Evolutionary conservation across 2,329 filamentous ascomycete species (phyloP).

Genomic region (Penicillium brevicompactum): DNA sequence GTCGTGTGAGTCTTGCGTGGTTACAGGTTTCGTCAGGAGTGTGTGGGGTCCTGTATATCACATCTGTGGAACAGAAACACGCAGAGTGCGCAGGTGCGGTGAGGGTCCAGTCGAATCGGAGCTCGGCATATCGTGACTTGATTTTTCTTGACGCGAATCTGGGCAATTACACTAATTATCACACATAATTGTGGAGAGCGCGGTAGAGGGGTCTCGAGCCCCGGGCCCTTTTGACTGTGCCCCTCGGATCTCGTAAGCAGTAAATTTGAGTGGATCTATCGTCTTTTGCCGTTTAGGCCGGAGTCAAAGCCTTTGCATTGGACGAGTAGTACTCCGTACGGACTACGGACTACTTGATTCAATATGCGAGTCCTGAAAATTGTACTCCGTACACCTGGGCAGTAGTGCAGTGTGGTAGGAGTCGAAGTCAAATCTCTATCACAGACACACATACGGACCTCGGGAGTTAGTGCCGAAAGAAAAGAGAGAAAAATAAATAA

Average conservation of each 20-base stretch:
- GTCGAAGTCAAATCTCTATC: not conserved
- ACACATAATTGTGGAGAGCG: conserved; percentile 1
- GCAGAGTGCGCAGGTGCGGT: conserved; percentile 7
- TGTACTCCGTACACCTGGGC: not conserved
- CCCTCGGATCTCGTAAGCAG: not conserved
- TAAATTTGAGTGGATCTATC: not conserved
- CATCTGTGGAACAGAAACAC: conserved; percentile 4
- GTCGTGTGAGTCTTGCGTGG: not conserved
- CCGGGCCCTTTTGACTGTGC: not conserved
- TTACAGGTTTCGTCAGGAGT: not conserved
- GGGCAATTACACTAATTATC: not conserved
- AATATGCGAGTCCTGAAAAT: too few relatives aligned
- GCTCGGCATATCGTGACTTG: conserved; percentile 2
- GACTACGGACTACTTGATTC: not conserved
- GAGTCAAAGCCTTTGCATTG: not conserved
- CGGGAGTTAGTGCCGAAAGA: too few relatives aligned
- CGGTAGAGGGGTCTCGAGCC: not conserved
- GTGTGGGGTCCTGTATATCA: conserved; percentile 8
- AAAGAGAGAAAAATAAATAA: too few relatives aligned
- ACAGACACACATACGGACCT: conserved; percentile 1
- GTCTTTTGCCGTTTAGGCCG: not conserved
- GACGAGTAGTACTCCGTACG: not conserved
- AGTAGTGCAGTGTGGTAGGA: not conserved
- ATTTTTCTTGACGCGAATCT: not conserved
- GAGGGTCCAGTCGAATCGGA: conserved; percentile 4